Percentiles rank a stretch among this genome's conserved stretches.
Conservation (phyloP, 768 basidiomycete genomes). For the Rhodotorula toruloides region DNA sequence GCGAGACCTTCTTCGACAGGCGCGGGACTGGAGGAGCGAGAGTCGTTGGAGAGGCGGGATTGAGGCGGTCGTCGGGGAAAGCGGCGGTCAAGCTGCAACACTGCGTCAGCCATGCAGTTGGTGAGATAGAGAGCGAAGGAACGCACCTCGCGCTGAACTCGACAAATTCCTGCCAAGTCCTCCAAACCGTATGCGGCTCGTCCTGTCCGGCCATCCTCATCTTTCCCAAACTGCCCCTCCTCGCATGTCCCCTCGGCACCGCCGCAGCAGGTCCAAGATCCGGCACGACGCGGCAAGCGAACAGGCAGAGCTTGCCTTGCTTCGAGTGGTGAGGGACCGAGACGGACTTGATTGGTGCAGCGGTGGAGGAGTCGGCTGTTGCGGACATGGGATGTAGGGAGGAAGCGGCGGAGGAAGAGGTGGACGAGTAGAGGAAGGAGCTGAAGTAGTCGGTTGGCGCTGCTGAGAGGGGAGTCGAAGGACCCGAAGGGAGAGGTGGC, state of each 20-base stretch:
- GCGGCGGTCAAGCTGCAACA: slow-evolving; percentile 13
- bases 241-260: slow-evolving; percentile 7
- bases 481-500: slow-evolving; percentile 10
- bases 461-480: neutral
- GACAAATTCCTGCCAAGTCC: slow-evolving; percentile 38
- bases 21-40: slow-evolving; percentile 24
- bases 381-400: neutral
- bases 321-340: slow-evolving; percentile 37
- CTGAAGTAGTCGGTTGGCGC: neutral
- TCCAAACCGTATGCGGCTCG: slow-evolving; percentile 38
- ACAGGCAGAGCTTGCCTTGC: slow-evolving; percentile 27
- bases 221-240: slow-evolving; percentile 12
- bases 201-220: slow-evolving; percentile 22
- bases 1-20: slow-evolving; percentile 23
- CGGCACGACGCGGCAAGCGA: slow-evolving; percentile 37
- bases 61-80: slow-evolving; percentile 31
- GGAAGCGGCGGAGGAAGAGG: neutral
- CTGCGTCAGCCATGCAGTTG: neutral
- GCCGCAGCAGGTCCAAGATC: neutral
- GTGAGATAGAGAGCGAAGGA: neutral
- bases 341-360: slow-evolving; percentile 21
- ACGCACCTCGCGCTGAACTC: slow-evolving; percentile 34
- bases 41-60: neutral
- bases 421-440: neutral
- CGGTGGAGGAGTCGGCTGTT: neutral